Evolutionary conservation across 257 asterid species (phyloP).

Genomic region (Przewalskia tangutica): DNA sequence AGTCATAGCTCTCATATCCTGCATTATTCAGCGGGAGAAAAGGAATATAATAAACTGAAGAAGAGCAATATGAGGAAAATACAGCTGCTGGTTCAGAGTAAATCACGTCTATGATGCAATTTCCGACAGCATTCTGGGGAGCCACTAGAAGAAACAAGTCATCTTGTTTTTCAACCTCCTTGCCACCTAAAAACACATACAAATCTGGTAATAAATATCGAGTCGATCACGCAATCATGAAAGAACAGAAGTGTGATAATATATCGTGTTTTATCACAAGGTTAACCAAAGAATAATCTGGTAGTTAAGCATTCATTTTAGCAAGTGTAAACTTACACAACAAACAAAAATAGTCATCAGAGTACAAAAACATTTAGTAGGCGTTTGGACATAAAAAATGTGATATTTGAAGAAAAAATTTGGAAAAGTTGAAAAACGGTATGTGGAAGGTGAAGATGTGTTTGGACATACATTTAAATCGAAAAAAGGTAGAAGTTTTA

Average conservation of each 20-base stretch:
- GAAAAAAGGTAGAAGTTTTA: too few relatives aligned
- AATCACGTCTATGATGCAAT: slow-evolving; percentile 78
- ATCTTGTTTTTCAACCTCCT: slow-evolving; percentile 82
- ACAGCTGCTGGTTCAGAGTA: slow-evolving; percentile 1
- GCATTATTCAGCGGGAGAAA: slow-evolving; percentile 21
- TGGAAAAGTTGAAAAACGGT: too few relatives aligned
- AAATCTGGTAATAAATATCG: not conserved
- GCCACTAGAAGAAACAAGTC: slow-evolving; percentile 88
- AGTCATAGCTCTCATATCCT: slow-evolving; percentile 92
- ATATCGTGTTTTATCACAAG: not conserved
- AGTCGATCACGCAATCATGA: not conserved
- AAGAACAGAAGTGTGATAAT: not conserved
- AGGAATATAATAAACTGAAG: not conserved
- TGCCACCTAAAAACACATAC: slow-evolving; percentile 45
- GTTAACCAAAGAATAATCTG: not conserved
- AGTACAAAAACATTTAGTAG: not conserved
- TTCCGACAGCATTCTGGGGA: slow-evolving; percentile 97
- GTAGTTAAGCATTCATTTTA: not conserved
- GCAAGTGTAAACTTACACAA: not conserved
- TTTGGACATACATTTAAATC: too few relatives aligned
- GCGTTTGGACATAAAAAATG: too few relatives aligned
- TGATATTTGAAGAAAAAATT: too few relatives aligned
- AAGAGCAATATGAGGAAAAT: not conserved
- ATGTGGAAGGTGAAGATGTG: too few relatives aligned
- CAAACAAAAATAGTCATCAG: not conserved